Percentiles rank a stretch among this genome's conserved stretches.
Conservation (phyloP, 1,139 yeast genomes). For the Yamadazyma triangularis region DNA sequence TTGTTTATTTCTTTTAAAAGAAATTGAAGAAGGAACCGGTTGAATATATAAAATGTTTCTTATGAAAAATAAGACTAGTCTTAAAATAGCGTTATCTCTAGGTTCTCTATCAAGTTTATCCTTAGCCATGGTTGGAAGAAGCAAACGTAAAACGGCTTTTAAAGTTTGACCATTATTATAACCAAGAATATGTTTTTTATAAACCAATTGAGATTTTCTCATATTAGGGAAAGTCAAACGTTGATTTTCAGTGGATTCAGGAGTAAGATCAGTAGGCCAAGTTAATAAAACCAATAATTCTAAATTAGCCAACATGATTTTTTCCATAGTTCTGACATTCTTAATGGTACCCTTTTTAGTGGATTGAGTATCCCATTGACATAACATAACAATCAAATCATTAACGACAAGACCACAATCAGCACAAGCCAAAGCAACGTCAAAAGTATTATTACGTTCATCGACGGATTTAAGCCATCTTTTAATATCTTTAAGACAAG, state of each 20-base stretch:
- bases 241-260: slow-evolving; percentile 54
- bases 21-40: slow-evolving; percentile 52
- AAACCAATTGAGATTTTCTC: slow-evolving; percentile 60
- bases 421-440: slow-evolving; percentile 85
- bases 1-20: slow-evolving; percentile 24
- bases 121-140: slow-evolving; percentile 59
- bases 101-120: slow-evolving; percentile 56
- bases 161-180: slow-evolving; percentile 60
- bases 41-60: slow-evolving; percentile 78
- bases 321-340: slow-evolving; percentile 42
- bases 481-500: slow-evolving; percentile 82
- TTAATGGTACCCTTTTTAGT: slow-evolving; percentile 18
- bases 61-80: slow-evolving; percentile 67
- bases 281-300: slow-evolving; percentile 82
- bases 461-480: slow-evolving; percentile 86
- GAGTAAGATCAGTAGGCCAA: slow-evolving; percentile 62
- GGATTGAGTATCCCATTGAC: slow-evolving; percentile 61
- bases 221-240: slow-evolving; percentile 55
- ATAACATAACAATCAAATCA: slow-evolving; percentile 71
- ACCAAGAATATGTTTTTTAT: slow-evolving; percentile 64
- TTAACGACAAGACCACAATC: slow-evolving; percentile 69
- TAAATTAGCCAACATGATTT: slow-evolving; percentile 64
- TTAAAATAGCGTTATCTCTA: slow-evolving; percentile 69
- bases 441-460: slow-evolving; percentile 61
- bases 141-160: slow-evolving; percentile 66